These are phyloP conservation scores for Nothophoma quercina DNA, from an alignment of 2,329 filamentous ascomycete genomes.

Conservation along the genomic window DNA sequence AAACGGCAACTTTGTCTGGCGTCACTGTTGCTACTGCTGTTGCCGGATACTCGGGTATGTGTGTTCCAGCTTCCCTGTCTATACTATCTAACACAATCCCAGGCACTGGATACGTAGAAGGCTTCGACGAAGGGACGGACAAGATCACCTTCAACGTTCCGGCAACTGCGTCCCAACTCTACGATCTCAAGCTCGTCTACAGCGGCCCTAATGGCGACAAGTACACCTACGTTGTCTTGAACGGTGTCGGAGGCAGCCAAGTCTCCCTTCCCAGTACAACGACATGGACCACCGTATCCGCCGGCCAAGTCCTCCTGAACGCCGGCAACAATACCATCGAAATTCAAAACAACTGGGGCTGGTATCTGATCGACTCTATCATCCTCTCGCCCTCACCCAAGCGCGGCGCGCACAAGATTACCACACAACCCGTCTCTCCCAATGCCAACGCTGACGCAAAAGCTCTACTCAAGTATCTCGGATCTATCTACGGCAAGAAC, in stretches of 20 bases:
- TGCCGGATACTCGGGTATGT: conserved; percentile 50
- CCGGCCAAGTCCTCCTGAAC: conserved; percentile 56
- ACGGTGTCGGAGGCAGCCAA: conserved; percentile 53
- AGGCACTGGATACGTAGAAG: conserved; percentile 59
- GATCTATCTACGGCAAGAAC: conserved; percentile 56
- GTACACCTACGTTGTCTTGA: conserved; percentile 54
- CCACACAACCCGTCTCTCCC: conserved; percentile 49
- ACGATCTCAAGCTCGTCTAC: conserved; percentile 56
- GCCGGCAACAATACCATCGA: conserved; percentile 56
- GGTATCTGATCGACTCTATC: conserved; percentile 58
- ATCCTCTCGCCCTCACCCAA: conserved; percentile 47
- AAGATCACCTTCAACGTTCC: conserved; percentile 55
- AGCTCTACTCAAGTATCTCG: conserved; percentile 54
- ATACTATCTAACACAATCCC: conserved; percentile 5
- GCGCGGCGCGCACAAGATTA: conserved; percentile 53
- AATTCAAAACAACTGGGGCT: conserved; percentile 60
- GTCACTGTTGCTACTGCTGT: conserved; percentile 51
- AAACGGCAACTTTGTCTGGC: conserved; percentile 53
- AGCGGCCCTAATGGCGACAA: conserved; percentile 59
- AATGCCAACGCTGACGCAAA: conserved; percentile 50
- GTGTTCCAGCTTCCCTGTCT: not conserved
- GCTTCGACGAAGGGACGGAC: conserved; percentile 55
- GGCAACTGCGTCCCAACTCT: conserved; percentile 48
- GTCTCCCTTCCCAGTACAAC: conserved; percentile 52
- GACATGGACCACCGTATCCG: conserved; percentile 51